Base-by-base conservation (phyloP, 305 asterid species). In the Fraxinus albicans region DNA sequence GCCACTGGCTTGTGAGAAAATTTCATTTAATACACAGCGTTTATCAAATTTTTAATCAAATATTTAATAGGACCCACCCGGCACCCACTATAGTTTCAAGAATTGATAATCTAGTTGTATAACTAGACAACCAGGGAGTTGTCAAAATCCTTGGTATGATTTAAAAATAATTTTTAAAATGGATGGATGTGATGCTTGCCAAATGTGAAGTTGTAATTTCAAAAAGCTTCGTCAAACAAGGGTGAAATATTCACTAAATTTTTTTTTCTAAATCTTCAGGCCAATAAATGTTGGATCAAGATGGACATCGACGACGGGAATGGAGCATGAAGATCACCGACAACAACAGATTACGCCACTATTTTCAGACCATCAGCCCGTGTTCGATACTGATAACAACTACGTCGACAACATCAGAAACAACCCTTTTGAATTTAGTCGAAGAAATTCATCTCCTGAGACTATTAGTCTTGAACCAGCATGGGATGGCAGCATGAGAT, bases 271-370 rank as follows among this genome's bases (percentile, higher is more conserved):
- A 23, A 36, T 40, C 84, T 81, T 78, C 82, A 92, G 97, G 92
- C 94, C 97, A 74, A 85, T 89, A 77, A 92, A 91, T 86, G 94
- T 92, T 73, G 82, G 82, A 73, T 70, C 85, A 38, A 87, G 81
- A 77, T 90, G 95, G 91, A 73, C 65, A 76, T 81, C 12, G 13
- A 38, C 94, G 65, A 44, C 44, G 47, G 85, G 78, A 82, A 67
- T 76, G 80, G 65, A 25, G 38, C 55, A 76, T 12, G 93, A 89
- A 60, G 92, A 88, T 73, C 58, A 82, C 67, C 87, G 38, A 31
- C 55, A 82, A 58, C 84, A 84, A 9, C 84, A 83, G 42, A 81
- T 73, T 6, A 78, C 73, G 13, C 82, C 82, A 4, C 44, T 80
- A 60, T 80, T 60, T 70, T 58, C 84, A 21, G 77, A 80, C 44